phyloP scores from a whole-genome alignment of 2,329 filamentous ascomycete species.

The Sporothrix pallida region DNA sequence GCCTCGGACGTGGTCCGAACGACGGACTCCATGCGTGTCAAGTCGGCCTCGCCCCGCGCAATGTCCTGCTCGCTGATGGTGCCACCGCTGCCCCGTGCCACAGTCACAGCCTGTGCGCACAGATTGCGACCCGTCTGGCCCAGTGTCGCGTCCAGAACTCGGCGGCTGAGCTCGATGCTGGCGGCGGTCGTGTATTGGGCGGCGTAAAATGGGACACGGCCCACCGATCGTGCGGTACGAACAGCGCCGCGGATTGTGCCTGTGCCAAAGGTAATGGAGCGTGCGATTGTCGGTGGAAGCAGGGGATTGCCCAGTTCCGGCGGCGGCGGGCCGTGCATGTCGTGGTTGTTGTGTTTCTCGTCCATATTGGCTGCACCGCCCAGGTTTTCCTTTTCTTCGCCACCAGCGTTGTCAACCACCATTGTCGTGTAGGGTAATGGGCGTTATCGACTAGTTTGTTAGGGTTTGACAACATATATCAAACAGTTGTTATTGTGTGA shows the following conservation, averaged over 20 bases:
- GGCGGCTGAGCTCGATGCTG: conserved; percentile 61
- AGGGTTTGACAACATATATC: no score
- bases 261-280: conserved; percentile 64
- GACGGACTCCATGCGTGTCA: conserved; percentile 53
- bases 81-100: neutral
- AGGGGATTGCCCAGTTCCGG: conserved; percentile 43
- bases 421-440: neutral
- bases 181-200: conserved; percentile 63
- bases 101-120: conserved; percentile 29
- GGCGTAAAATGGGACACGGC: conserved; percentile 58
- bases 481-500: neutral
- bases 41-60: conserved; percentile 29
- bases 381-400: neutral
- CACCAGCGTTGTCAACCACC: neutral
- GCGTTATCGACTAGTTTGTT: neutral
- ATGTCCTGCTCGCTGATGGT: neutral
- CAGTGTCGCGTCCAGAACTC: conserved; percentile 60
- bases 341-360: neutral
- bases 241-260: conserved; percentile 64
- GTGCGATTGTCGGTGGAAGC: conserved; percentile 63
- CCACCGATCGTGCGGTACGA: conserved; percentile 58
- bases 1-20: conserved; percentile 48
- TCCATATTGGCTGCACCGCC: neutral
- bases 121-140: conserved; percentile 59
- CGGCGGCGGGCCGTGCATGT: conserved; percentile 32